Conservation (phyloP, 2,329 filamentous ascomycete genomes). For the Cephalotrichum gorgonifer region DNA sequence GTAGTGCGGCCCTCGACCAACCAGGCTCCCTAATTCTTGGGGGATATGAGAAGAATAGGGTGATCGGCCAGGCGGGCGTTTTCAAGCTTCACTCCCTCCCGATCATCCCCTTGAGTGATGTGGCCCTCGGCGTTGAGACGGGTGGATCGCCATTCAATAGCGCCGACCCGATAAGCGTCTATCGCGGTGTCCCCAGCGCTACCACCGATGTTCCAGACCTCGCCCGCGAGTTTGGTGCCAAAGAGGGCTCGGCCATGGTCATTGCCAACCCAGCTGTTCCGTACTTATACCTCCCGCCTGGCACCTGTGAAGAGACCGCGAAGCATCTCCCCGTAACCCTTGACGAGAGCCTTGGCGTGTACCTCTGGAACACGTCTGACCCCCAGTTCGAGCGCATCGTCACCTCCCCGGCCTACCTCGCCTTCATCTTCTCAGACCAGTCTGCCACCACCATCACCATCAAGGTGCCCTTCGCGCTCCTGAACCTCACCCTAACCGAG, state of each 20-base stretch:
- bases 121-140: conserved; percentile 26
- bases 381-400: conserved; percentile 24
- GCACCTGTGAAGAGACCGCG: conserved; percentile 28
- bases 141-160: conserved; percentile 26
- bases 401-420: conserved; percentile 26
- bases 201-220: conserved; percentile 17
- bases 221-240: conserved; percentile 14
- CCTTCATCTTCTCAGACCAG: conserved; percentile 24
- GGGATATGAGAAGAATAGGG: conserved; percentile 28
- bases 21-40: conserved; percentile 26
- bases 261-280: conserved; percentile 24
- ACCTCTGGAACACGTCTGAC: conserved; percentile 26
- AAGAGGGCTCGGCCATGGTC: conserved; percentile 16
- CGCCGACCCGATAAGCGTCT: background rate
- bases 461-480: conserved; percentile 17
- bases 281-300: conserved; percentile 27
- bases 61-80: conserved; percentile 20
- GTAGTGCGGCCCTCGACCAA: conserved; percentile 20
- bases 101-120: conserved; percentile 19
- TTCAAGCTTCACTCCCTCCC: conserved; percentile 8
- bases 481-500: conserved; percentile 25
- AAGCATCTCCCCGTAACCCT: conserved; percentile 24
- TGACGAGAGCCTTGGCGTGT: conserved; percentile 23
- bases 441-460: conserved; percentile 15
- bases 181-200: conserved; percentile 10